Evolutionary conservation across 345 rosid genomes (phyloP).

Genomic region (Brassica incana): DNA sequence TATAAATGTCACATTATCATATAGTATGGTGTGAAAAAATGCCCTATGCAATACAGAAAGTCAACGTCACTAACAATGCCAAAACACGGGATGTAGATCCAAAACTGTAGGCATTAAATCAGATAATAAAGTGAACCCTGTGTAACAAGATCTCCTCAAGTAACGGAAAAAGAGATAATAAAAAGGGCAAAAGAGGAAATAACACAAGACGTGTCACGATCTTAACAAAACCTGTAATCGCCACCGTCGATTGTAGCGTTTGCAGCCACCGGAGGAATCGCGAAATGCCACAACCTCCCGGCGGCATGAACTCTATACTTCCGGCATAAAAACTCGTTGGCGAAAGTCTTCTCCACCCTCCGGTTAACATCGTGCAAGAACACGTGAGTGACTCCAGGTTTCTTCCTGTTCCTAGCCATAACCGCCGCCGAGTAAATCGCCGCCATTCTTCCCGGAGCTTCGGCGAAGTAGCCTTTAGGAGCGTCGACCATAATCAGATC

Average conservation of each 20-base stretch:
- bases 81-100: conserved; percentile 31
- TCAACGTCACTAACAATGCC: neutral
- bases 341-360: conserved; percentile 60
- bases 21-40: neutral
- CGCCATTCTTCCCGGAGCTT: conserved; percentile 66
- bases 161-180: neutral
- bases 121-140: conserved; percentile 33
- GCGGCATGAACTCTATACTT: conserved; percentile 52
- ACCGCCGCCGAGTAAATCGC: conserved; percentile 73
- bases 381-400: conserved; percentile 64
- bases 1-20: neutral
- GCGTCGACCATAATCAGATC: conserved; percentile 73
- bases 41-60: neutral
- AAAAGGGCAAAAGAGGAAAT: conserved; percentile 27
- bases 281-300: conserved; percentile 64
- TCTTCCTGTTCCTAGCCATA: conserved; percentile 61
- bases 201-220: neutral
- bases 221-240: conserved; percentile 39
- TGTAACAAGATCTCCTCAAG: conserved; percentile 22
- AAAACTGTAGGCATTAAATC: conserved; percentile 30
- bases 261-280: conserved; percentile 49
- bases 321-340: conserved; percentile 58
- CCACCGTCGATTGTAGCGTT: conserved; percentile 33
- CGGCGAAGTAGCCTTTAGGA: conserved; percentile 61
- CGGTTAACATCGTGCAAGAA: conserved; percentile 65